Evolutionary conservation across 495 filamentous ascomycete genomes (phyloP), one percentile per base, ranked within the genome.

Genomic region (Annulohypoxylon maeteangense): DNA sequence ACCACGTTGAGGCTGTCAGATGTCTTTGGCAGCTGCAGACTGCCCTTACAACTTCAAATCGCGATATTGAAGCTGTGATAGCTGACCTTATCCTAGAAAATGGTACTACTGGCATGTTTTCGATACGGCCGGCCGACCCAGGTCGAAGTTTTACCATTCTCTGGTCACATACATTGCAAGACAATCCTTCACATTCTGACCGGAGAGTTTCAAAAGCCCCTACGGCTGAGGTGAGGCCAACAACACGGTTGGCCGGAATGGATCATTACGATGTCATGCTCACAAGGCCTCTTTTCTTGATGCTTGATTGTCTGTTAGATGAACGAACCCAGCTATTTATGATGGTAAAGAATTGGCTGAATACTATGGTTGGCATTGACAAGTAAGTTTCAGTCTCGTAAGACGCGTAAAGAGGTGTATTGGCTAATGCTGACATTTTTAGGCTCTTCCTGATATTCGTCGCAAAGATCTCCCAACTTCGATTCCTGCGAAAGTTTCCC

Each of bases 1-100:
- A 94, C 70, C 95, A 97, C 76, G 93, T 98, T 22, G 95, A 98
- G 78, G 89, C 93, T 34, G 92, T 96, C 50, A 90, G 92, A 54
- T 91, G 89, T 67, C 79, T 98, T 12, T 96, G 94, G 91, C 88
- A 91, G 54, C 80, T 98, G 45, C 93, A 98, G 71, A 87, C 87
- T 0, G 86, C 81, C 7, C 75, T 88, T 8, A 78, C 80, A n/a
- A 70, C 75, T 0, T 78, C 78, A 0, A 86, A 83, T 61, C 80
- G 82, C 32, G 85, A 87, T 25, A 87, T 97, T 14, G 94, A 98
- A 79, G 92, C 92, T 36, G 87, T 92, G 4, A 90, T 97, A 54
- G 88, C 92, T 36, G 85, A 88, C 27, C 78, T 96, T 16, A 91
- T 97, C 85, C 81, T 91, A 29, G 81, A 87, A 45, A 76, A 82